Percentiles rank a stretch among this genome's conserved stretches.
phyloP scores from a whole-genome alignment of 495 filamentous ascomycete species.

The Neurospora tetrasperma region DNA sequence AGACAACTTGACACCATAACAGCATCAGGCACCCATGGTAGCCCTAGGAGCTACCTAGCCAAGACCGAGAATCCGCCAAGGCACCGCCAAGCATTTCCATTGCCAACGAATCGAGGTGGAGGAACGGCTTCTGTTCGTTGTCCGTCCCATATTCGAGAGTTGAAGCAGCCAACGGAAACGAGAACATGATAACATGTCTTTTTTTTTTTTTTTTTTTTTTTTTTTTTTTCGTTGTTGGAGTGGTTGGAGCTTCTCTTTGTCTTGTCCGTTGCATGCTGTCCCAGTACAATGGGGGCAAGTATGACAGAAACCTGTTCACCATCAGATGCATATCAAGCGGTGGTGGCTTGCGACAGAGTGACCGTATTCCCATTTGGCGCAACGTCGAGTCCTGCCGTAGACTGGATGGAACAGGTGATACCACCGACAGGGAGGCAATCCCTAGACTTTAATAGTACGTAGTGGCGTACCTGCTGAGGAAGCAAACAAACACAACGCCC shows the following conservation, averaged over 20 bases:
- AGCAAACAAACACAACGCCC: not conserved
- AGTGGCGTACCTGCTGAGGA: not conserved
- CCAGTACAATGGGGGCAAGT: not conserved
- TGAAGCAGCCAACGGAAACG: not conserved
- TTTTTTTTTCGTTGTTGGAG: not conserved
- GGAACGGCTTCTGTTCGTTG: not conserved
- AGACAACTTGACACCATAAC: not conserved
- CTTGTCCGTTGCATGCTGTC: not conserved
- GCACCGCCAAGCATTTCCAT: not conserved
- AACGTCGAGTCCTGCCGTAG: not conserved
- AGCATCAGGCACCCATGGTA: not conserved
- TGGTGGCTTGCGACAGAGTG: not conserved
- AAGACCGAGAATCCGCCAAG: not conserved
- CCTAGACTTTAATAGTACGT: not conserved
- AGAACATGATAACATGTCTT: not conserved
- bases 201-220: not conserved
- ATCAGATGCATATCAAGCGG: not conserved
- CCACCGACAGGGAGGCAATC: not conserved
- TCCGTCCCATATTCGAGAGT: not conserved
- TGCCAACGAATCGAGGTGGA: not conserved
- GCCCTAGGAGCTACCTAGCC: not conserved
- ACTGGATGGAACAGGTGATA: not conserved
- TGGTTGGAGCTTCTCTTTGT: not conserved
- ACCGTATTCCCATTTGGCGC: not conserved
- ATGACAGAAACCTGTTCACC: not conserved